Evolutionary conservation across 202 grass and related monocot species (phyloP).

Genomic region (Saccharum hybrid): DNA sequence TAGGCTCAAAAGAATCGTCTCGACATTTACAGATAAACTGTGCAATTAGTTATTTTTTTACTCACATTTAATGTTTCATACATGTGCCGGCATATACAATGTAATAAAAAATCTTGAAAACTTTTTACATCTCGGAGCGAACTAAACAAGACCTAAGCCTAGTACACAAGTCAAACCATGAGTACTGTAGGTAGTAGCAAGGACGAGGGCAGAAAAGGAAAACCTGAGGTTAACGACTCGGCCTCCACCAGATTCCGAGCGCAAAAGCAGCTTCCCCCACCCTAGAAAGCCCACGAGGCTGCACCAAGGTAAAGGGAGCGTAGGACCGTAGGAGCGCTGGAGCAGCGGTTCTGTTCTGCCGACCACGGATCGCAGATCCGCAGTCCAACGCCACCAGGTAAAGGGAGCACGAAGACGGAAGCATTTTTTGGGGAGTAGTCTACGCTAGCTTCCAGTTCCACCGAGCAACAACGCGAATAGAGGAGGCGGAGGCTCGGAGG

Average conservation of each 20-base stretch:
- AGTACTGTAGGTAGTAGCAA: not conserved
- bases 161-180: not conserved
- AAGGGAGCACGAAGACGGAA: not conserved
- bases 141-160: too few relatives aligned
- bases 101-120: too few relatives aligned
- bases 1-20: too few relatives aligned
- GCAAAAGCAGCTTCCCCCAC: not conserved
- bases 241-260: constrained; percentile 1
- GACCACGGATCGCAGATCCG: not conserved
- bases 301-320: too few relatives aligned
- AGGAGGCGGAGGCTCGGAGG: not conserved
- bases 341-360: not conserved
- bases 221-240: constrained; percentile 20
- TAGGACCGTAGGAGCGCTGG: not conserved
- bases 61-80: too few relatives aligned
- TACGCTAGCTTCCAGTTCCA: not conserved
- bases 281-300: not conserved
- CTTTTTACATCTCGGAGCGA: too few relatives aligned
- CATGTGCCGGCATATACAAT: too few relatives aligned
- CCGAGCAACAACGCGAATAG: not conserved
- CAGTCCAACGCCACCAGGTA: not conserved
- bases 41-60: too few relatives aligned
- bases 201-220: not conserved
- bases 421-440: not conserved
- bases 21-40: too few relatives aligned